Percentiles rank a stretch among this genome's conserved stretches.
Evolutionary conservation across 805 yeast species (phyloP).

Genomic region (Brettanomyces bruxellensis): DNA sequence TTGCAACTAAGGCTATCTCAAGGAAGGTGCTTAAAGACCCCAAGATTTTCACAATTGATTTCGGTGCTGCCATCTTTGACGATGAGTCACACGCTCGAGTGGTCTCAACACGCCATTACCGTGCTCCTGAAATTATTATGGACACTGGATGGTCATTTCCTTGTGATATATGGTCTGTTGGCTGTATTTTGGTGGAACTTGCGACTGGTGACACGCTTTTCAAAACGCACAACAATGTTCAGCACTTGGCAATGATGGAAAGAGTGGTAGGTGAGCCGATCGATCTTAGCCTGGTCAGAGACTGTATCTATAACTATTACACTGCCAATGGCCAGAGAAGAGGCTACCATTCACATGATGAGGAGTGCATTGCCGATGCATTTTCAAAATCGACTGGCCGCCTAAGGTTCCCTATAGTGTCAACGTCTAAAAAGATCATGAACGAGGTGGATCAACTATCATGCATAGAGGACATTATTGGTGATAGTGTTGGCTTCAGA

Average conservation of each 20-base stretch:
- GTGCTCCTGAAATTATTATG: conserved; percentile 93
- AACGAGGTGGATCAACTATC: conserved; percentile 26
- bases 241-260: conserved; percentile 94
- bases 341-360: background rate
- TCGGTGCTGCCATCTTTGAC: conserved; percentile 92
- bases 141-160: conserved; percentile 97
- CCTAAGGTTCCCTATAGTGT: conserved; percentile 26
- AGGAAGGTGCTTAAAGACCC: conserved; percentile 61
- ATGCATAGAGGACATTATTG: conserved; percentile 19
- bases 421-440: conserved; percentile 28
- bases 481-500: conserved; percentile 21
- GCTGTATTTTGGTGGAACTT: conserved; percentile 85
- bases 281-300: conserved; percentile 27
- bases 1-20: conserved; percentile 4
- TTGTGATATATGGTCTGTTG: conserved; percentile 95
- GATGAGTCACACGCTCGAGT: conserved; percentile 91
- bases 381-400: conserved; percentile 23
- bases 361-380: conserved; percentile 20
- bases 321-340: conserved; percentile 3
- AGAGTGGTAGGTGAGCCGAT: conserved; percentile 53
- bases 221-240: conserved; percentile 89
- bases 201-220: conserved; percentile 92
- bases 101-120: conserved; percentile 90
- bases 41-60: conserved; percentile 82
- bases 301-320: conserved; percentile 17